These are phyloP conservation scores for Aspergillus sp. DNA, from an alignment of 2,329 filamentous ascomycete species.

Conservation along the genomic window DNA sequence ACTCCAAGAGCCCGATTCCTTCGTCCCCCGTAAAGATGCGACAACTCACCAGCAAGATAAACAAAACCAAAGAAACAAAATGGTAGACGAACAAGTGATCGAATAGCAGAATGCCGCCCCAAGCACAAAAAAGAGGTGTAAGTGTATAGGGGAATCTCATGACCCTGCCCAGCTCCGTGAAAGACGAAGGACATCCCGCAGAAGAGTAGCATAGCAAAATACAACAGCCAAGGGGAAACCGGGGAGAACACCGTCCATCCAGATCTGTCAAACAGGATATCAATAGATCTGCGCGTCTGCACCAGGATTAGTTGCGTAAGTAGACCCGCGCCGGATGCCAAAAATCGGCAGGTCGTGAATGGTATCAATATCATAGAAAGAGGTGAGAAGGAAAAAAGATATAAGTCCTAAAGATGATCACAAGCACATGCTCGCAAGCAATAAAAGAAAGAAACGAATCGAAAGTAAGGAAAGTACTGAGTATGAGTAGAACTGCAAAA, in stretches of 20 bases:
- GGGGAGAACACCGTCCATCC: background rate
- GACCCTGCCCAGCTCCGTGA: constrained; percentile 2
- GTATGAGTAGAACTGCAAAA: background rate
- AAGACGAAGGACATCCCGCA: constrained; percentile 3
- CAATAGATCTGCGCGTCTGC: constrained; percentile 11
- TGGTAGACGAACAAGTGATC: background rate
- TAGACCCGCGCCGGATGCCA: constrained; percentile 1
- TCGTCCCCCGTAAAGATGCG: background rate
- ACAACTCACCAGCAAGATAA: background rate
- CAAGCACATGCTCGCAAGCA: constrained; percentile 10
- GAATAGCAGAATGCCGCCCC: constrained; percentile 18
- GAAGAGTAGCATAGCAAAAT: constrained; percentile 3
- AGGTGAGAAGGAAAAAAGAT: constrained; percentile 9
- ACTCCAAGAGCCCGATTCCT: background rate
- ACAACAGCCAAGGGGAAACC: constrained; percentile 1
- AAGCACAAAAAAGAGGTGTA: constrained; percentile 9
- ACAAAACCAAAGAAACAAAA: background rate
- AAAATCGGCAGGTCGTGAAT: constrained; percentile 14
- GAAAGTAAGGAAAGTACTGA: constrained; percentile 11
- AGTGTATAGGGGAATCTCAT: constrained; percentile 24
- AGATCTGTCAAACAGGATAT: background rate
- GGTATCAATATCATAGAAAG: constrained; percentile 20
- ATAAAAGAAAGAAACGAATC: constrained; percentile 3
- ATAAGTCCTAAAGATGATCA: constrained; percentile 7
- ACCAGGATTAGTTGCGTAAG: constrained; percentile 14